These are phyloP conservation scores for Coemansia sp. DNA, from an alignment of 192 early-diverging fungal species.

Conservation along the genomic window DNA sequence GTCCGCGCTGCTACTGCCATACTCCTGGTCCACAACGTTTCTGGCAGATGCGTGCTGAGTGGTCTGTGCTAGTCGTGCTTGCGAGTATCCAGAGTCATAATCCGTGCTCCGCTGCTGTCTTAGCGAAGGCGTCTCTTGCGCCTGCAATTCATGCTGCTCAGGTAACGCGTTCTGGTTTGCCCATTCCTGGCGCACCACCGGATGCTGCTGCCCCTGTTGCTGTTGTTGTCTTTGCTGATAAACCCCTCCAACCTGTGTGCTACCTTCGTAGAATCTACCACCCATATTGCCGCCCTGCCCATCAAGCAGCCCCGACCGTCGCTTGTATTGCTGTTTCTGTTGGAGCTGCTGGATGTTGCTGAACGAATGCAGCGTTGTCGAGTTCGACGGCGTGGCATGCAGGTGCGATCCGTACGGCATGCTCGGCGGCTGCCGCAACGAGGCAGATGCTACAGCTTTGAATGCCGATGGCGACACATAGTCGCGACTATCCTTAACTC, in stretches of 20 bases:
- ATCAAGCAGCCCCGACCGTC: constrained; percentile 12
- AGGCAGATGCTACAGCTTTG: neutral
- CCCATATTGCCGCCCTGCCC: constrained; percentile 4
- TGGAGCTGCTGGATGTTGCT: constrained; percentile 36
- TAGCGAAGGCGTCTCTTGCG: neutral
- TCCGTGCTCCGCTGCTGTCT: constrained; percentile 2
- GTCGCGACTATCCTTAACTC: neutral
- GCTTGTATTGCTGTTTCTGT: constrained; percentile 11
- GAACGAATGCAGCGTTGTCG: constrained; percentile 44
- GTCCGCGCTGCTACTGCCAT: neutral
- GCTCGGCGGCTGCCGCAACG: neutral
- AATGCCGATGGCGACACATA: neutral
- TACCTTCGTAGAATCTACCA: neutral
- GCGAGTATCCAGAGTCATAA: neutral
- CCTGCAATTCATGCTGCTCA: neutral
- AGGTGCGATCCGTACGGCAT: constrained; percentile 20
- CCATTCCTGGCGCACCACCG: neutral
- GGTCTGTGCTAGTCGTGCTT: neutral
- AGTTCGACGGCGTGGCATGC: constrained; percentile 40
- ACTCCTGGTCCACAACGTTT: neutral
- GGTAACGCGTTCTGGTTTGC: neutral
- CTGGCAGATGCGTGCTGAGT: neutral
- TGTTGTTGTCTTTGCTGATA: constrained; percentile 4
- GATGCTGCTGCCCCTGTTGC: neutral
- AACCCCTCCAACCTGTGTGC: neutral